Evolutionary conservation across 176 grass and related monocot genomes (phyloP).

Genomic region (Oryza coarctata): DNA sequence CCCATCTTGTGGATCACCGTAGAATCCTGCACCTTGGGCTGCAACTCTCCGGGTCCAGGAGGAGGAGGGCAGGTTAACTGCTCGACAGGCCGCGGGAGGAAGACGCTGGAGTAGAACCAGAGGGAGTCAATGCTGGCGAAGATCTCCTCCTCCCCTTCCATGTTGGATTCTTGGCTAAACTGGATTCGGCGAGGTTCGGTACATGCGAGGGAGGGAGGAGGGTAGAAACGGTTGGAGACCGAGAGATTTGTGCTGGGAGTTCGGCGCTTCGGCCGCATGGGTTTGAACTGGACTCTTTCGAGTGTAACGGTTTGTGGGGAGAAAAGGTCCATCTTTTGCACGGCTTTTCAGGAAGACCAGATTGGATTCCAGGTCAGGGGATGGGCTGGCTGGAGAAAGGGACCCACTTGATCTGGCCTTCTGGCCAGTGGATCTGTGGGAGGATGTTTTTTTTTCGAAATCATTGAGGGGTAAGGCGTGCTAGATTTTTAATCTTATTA

Average conservation of each 20-base stretch:
- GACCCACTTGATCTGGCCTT: background rate
- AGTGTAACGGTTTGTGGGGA: slow-evolving; percentile 8
- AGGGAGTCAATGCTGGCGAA: slow-evolving; percentile 42
- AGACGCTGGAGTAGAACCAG: slow-evolving; percentile 63
- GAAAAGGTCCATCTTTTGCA: slow-evolving; percentile 32
- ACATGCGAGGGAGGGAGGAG: background rate
- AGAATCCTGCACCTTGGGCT: background rate
- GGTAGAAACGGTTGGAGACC: background rate
- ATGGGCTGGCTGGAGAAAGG: background rate
- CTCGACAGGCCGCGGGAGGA: slow-evolving; percentile 23
- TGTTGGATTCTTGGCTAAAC: background rate
- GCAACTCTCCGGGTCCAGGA: background rate
- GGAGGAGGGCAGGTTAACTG: background rate
- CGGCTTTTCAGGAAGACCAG: slow-evolving; percentile 37
- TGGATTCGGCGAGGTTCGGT: background rate
- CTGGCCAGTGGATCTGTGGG: background rate
- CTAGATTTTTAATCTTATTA: too few species aligned
- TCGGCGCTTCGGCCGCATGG: background rate
- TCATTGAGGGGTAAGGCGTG: background rate
- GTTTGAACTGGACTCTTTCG: slow-evolving; percentile 43
- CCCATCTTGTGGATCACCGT: background rate
- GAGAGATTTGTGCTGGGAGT: background rate
- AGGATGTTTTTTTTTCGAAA: background rate
- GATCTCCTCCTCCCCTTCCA: background rate
- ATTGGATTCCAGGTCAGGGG: slow-evolving; percentile 11